Percentiles rank a stretch among this genome's conserved stretches.
These are phyloP conservation scores for Rhizopus arrhizus DNA, from an alignment of 371 early-diverging fungal species.

Conservation along the genomic window DNA sequence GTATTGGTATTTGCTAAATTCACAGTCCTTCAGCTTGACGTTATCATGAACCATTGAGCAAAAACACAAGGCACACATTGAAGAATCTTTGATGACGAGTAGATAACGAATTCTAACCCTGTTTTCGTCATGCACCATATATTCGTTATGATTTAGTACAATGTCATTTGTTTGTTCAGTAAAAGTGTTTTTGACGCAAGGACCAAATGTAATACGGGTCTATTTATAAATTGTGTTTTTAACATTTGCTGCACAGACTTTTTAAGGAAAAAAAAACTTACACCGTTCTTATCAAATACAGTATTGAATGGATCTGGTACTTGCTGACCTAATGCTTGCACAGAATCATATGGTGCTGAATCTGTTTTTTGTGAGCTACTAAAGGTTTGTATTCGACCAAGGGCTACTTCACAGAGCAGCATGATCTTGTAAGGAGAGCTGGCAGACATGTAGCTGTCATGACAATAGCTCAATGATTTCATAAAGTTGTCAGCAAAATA, in stretches of 20 bases:
- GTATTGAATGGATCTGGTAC: slow-evolving; percentile 43
- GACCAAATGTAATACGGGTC: slow-evolving; percentile 49
- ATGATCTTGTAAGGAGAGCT: slow-evolving; percentile 33
- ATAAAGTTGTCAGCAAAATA: slow-evolving; percentile 64
- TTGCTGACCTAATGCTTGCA: slow-evolving; percentile 51
- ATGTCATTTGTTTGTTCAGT: neutral
- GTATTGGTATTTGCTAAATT: slow-evolving; percentile 7
- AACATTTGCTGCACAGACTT: neutral
- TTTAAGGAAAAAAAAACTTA: slow-evolving; percentile 16
- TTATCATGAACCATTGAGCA: neutral
- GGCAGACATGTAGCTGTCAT: slow-evolving; percentile 15
- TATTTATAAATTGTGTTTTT: slow-evolving; percentile 1
- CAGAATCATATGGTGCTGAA: slow-evolving; percentile 23
- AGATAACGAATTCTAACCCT: slow-evolving; percentile 61
- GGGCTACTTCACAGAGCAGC: slow-evolving; percentile 63
- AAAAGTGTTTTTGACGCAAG: slow-evolving; percentile 17
- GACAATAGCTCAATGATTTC: slow-evolving; percentile 50
- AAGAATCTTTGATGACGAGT: slow-evolving; percentile 46
- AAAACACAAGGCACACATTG: slow-evolving; percentile 48
- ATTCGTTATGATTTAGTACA: slow-evolving; percentile 56
- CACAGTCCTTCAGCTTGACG: slow-evolving; percentile 30
- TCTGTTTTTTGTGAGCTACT: slow-evolving; percentile 43
- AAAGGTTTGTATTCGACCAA: slow-evolving; percentile 39
- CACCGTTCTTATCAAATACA: slow-evolving; percentile 38
- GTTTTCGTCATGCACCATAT: slow-evolving; percentile 55